phyloP scores from a whole-genome alignment of 2,329 filamentous ascomycete species.

The Pseudogymnoascus sp. region DNA sequence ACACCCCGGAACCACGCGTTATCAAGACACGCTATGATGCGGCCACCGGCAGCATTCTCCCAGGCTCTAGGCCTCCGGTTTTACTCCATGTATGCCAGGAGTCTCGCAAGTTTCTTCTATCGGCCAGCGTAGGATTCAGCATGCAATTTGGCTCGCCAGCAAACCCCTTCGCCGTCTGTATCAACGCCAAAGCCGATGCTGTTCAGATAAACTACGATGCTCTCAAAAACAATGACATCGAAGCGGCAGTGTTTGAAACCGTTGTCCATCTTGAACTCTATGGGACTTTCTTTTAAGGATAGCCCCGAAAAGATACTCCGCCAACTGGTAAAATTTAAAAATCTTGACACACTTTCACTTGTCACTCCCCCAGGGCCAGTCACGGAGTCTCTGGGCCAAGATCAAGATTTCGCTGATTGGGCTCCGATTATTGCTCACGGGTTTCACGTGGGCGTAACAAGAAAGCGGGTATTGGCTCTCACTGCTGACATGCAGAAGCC shows the following conservation, averaged over 20 bases:
- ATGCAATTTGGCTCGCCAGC: background rate
- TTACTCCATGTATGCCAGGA: background rate
- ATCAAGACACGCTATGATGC: background rate
- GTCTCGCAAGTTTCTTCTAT: background rate
- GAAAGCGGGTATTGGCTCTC: no score
- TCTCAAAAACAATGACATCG: background rate
- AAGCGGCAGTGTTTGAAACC: background rate
- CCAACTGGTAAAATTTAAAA: background rate
- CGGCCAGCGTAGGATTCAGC: background rate
- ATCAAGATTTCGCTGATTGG: no score
- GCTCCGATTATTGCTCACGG: no score
- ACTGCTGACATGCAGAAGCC: no score
- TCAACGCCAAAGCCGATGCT: background rate
- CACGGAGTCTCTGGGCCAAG: no score
- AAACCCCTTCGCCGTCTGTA: background rate
- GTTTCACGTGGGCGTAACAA: no score
- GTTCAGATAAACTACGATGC: background rate
- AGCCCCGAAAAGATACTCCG: no score
- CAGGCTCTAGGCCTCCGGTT: background rate
- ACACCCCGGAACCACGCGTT: background rate
- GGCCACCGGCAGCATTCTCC: background rate
- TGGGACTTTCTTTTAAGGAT: no score
- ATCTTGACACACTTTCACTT: background rate
- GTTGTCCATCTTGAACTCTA: background rate
- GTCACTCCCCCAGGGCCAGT: background rate